Base-by-base conservation (phyloP, 2,329 filamentous ascomycete species). In the Fusarium heterosporum region DNA sequence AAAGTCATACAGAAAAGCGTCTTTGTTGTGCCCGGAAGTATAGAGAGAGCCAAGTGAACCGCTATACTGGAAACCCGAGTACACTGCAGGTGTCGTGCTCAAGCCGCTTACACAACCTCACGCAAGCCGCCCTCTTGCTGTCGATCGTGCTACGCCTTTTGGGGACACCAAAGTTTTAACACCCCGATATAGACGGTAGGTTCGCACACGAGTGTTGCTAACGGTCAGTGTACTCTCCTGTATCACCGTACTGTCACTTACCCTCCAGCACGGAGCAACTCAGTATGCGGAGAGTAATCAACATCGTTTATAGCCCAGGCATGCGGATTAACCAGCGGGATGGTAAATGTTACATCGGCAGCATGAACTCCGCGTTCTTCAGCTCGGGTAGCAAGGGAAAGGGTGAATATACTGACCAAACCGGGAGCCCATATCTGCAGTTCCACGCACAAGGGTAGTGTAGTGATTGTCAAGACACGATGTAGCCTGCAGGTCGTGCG, bases 71-170 rank as follows among this genome's bases (percentile, higher is more conserved):
- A 58, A 71, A 54, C 46, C 52, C 29, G 53, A 58, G 52, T 43
- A 45, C 57, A 66, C 54, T 53, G 53, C 51, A 62, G 40, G 49
- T 52, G 49, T 53, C 53, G 47, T 55, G 50, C 47, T 36, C 55
- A 69, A 72, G 69, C 66, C 66, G 56, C 63, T 68, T 70, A 70
- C 69, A 71, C 59, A 68, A 62, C 64, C 52, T 66, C 62, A 53
- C 51, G 53, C 60, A 71, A 56, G 43, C 34, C 58, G 48, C 66
- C 49, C 51, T 64, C 63, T 64, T 43, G 48, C 51, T 55, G 55
- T 47, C 51, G 63, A 72, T 72, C 51, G 57, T 68, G 58, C 58
- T 63, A 65, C 68, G 51, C 63, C 55, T 52, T 52, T 47, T 55
- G 38, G 45, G 45, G 41, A 48, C 48, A 59, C 55, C 29, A 69